Evolutionary conservation across 78 protist genomes (phyloP).

Genomic region (Planoprotostelium fungivorum): DNA sequence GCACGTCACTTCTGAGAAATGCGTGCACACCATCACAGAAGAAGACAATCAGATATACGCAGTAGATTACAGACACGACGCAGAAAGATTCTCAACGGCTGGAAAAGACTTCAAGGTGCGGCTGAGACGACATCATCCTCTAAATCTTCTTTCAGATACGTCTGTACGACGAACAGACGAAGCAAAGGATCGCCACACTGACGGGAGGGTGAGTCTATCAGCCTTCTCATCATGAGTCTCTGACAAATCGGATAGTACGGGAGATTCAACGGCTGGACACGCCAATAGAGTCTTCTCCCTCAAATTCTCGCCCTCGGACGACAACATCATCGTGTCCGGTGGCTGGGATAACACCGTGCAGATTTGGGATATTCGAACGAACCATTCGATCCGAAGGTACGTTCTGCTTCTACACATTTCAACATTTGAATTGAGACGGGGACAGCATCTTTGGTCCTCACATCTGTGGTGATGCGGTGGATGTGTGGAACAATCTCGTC

Average conservation of each 20-base stretch:
- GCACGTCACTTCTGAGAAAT: constrained; percentile 15
- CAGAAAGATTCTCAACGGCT: constrained; percentile 18
- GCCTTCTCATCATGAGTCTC: background rate
- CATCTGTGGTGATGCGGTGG: constrained; percentile 58
- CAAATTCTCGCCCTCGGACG: background rate
- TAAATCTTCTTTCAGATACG: background rate
- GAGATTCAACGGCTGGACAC: constrained; percentile 18
- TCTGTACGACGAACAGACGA: constrained; percentile 54
- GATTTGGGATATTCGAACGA: constrained; percentile 89
- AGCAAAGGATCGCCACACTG: background rate
- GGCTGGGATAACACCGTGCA: constrained; percentile 97
- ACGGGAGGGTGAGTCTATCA: background rate
- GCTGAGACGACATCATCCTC: too few relatives aligned
- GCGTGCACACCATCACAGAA: constrained; percentile 13
- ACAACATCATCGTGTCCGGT: constrained; percentile 81
- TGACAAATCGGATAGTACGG: constrained; percentile 1
- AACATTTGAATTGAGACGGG: background rate
- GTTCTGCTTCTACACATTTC: background rate
- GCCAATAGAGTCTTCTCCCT: constrained; percentile 53
- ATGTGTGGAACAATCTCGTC: background rate
- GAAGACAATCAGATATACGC: constrained; percentile 1
- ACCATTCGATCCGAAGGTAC: background rate
- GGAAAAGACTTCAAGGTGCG: constrained; percentile 44
- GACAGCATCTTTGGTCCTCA: constrained; percentile 35
- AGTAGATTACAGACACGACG: background rate